Percentiles rank a stretch among this genome's conserved stretches.
Evolutionary conservation across 495 filamentous ascomycete species (phyloP).

Genomic region (Saxophila tyrrhenica): DNA sequence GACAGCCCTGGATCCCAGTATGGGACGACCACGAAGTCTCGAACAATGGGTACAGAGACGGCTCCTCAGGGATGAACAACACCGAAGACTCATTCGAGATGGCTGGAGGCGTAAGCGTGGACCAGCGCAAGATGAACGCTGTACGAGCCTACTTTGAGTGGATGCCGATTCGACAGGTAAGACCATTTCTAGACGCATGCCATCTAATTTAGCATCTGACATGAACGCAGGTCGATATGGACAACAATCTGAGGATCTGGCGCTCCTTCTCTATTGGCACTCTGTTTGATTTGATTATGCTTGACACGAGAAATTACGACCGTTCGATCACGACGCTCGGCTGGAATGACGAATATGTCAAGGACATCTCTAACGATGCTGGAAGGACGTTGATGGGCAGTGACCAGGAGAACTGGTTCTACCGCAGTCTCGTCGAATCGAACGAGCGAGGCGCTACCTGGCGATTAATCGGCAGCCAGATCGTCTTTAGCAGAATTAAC

Average conservation of each 20-base stretch:
- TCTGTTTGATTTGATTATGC: conserved; percentile 53
- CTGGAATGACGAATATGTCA: conserved; percentile 44
- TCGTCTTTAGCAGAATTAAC: conserved; percentile 47
- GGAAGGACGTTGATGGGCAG: conserved; percentile 51
- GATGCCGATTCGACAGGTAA: conserved; percentile 34
- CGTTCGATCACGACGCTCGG: conserved; percentile 36
- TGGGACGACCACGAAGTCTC: conserved; percentile 60
- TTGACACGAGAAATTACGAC: conserved; percentile 56
- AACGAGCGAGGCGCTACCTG: conserved; percentile 43
- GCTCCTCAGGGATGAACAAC: conserved; percentile 42
- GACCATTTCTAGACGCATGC: neutral
- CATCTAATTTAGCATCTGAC: neutral
- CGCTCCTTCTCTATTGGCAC: conserved; percentile 50
- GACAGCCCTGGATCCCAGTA: conserved; percentile 51
- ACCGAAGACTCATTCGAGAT: conserved; percentile 47
- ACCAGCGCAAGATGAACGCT: conserved; percentile 56
- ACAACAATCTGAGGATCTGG: conserved; percentile 58
- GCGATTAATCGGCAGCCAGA: conserved; percentile 55
- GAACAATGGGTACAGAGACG: conserved; percentile 49
- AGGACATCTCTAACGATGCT: conserved; percentile 42
- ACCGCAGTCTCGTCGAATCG: conserved; percentile 41
- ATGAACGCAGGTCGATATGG: conserved; percentile 49
- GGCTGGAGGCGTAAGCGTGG: conserved; percentile 46
- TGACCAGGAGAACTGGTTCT: conserved; percentile 56
- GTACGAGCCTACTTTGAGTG: conserved; percentile 62